These are phyloP conservation scores for Trypanosoma mega DNA, from an alignment of 208 protist genomes.

Conservation along the genomic window DNA sequence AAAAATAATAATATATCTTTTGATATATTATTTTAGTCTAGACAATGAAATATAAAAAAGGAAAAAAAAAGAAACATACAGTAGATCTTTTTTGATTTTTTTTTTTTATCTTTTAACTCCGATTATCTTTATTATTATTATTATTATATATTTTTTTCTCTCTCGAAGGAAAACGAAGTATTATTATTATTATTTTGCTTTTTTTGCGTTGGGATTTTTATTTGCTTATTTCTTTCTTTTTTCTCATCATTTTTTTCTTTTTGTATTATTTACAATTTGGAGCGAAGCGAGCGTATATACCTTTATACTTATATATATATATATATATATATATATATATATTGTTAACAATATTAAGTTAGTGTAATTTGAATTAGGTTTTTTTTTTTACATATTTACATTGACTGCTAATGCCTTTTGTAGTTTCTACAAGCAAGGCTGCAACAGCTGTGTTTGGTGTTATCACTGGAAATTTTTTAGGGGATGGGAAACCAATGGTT, in stretches of 20 bases:
- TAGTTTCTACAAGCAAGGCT: conserved; percentile 51
- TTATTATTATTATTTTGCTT: conserved; percentile 2
- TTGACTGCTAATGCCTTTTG: conserved; percentile 33
- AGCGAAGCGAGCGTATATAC: not conserved
- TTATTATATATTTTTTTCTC: not conserved
- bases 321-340: conserved; percentile 12
- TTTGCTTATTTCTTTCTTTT: conserved; percentile 3
- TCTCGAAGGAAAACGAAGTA: not conserved
- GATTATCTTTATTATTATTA: not conserved
- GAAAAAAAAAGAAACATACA: not conserved
- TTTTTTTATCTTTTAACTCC: not conserved
- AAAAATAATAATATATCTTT: not conserved
- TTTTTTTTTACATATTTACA: not conserved
- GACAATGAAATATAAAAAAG: not conserved
- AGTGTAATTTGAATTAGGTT: too few relatives aligned
- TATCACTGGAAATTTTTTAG: conserved; percentile 38
- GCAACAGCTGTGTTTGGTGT: conserved; percentile 50
- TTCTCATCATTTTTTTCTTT: conserved; percentile 5
- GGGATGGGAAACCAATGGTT: conserved; percentile 23
- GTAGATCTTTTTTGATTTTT: not conserved
- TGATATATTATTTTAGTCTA: not conserved
- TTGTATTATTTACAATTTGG: conserved; percentile 6
- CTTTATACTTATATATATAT: not conserved
- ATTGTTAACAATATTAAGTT: not conserved
- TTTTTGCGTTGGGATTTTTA: too few relatives aligned